These are phyloP conservation scores for Elaeis oleifera DNA, from an alignment of 202 grass and related monocot genomes.

Conservation along the genomic window DNA sequence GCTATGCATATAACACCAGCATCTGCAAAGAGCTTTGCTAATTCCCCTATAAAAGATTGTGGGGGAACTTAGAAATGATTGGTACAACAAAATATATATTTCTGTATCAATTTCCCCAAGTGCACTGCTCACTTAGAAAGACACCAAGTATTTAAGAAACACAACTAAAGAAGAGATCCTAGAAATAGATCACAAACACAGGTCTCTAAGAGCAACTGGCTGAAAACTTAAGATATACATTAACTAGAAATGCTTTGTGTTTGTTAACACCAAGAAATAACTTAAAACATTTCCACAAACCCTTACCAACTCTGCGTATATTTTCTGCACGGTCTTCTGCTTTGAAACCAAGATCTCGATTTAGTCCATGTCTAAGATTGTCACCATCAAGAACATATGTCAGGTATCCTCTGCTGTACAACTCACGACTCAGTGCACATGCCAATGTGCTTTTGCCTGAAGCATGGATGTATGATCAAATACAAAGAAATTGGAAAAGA, in stretches of 20 bases:
- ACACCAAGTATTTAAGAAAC: no score
- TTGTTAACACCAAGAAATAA: no score
- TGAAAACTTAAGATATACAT: no score
- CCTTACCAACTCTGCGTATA: conserved; percentile 78
- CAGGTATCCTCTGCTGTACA: conserved; percentile 55
- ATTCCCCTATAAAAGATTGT: conserved; percentile 44
- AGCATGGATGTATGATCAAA: not conserved
- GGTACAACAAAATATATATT: no score
- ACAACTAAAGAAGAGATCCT: no score
- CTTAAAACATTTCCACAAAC: not conserved
- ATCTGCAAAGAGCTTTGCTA: conserved; percentile 80
- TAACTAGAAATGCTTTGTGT: no score
- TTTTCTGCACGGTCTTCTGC: conserved; percentile 79
- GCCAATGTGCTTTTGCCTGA: conserved; percentile 81
- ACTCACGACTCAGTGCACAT: conserved; percentile 47
- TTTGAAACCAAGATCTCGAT: conserved; percentile 69
- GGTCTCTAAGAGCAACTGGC: no score
- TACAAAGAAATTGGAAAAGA: no score
- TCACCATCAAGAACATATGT: conserved; percentile 89
- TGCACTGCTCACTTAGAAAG: no score
- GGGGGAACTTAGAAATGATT: not conserved
- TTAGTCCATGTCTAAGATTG: conserved; percentile 84
- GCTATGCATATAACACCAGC: conserved; percentile 85
- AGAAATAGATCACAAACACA: no score
- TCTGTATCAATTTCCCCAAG: no score